Evolutionary conservation across 1,139 yeast genomes (phyloP), one percentile per base, ranked within the genome.

Genomic region (Scheffersomyces lignicola): DNA sequence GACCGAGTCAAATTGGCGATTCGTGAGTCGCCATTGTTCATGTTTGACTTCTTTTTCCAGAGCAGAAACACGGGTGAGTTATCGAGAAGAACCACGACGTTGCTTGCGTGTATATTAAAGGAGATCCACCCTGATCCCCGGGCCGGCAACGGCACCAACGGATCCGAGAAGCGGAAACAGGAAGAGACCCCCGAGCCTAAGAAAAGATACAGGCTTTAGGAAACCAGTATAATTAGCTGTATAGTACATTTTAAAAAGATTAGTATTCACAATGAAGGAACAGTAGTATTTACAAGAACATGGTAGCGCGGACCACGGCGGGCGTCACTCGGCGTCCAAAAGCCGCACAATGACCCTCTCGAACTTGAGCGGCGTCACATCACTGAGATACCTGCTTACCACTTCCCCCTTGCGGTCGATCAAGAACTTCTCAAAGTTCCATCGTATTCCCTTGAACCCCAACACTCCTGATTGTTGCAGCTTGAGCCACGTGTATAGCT

Each of bases 401-500:
- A 89, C 96, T 1, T 75, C 56, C 34, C 98, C 98, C 2, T 77
- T 52, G 50, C 73, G 73, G 56, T 82, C 81, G 36, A 92, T 58
- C 35, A 92, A 52, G 65, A 92, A 92, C 69, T 92, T 92, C 60
- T 90, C 97, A 57, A 90, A 92, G 67, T 92, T 92, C 98, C 97
- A 92, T 58, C 86, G 80, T 49, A 90, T 76, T 20, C 95, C 92
- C 41, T 70, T 73, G 58, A 88, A 80, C 11, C 96, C 96, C 31
- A 89, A 60, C 10, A 76, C 48, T 14, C 94, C 95, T 5, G 47
- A 39, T 28, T 48, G 41, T 28, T 51, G 27, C 5, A 25, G 34
- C 41, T 69, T 70, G 36, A 70, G 50, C 39, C 43, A 65, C 3
- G 44, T 39, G 40, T 56, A 70, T n/a, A 70, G 45, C 5, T 60